Evolutionary conservation across 2,329 filamentous ascomycete genomes (phyloP).

Genomic region (Verticillium tricorpus): DNA sequence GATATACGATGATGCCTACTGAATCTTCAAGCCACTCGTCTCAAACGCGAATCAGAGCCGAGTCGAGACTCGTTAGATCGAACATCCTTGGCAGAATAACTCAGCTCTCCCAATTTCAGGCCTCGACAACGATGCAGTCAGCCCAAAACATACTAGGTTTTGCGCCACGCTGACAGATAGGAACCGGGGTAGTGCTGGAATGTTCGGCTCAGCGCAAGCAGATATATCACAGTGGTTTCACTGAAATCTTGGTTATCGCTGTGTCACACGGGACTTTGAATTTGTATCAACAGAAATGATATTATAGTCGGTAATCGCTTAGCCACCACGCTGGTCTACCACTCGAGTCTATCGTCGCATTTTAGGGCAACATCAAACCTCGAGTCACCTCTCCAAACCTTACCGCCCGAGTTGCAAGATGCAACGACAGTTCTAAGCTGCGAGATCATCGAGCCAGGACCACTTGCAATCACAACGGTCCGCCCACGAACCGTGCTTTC

Average conservation of each 20-base stretch:
- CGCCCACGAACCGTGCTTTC: conserved; percentile 39
- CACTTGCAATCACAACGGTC: conserved; percentile 55
- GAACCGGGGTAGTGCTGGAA: neutral
- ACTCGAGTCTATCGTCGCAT: conserved; percentile 57
- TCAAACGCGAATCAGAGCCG: neutral
- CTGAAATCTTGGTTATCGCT: too few relatives aligned
- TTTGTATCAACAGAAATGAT: neutral
- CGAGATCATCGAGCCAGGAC: conserved; percentile 53
- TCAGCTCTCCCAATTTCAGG: neutral
- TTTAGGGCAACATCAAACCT: conserved; percentile 50
- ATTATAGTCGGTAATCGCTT: neutral
- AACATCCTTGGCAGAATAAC: neutral
- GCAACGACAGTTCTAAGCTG: conserved; percentile 51
- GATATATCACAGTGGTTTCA: too few relatives aligned
- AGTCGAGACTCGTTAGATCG: neutral
- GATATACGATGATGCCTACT: neutral
- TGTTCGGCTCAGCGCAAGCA: too few relatives aligned
- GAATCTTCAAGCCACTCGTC: neutral
- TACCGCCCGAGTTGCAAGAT: conserved; percentile 41
- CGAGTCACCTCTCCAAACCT: conserved; percentile 53
- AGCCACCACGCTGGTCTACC: neutral
- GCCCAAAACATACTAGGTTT: neutral
- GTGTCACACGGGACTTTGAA: too few relatives aligned
- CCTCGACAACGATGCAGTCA: neutral
- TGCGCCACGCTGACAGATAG: neutral